phyloP scores from a whole-genome alignment of 1,139 yeast genomes.

The Zygotorulaspora mrakii region DNA sequence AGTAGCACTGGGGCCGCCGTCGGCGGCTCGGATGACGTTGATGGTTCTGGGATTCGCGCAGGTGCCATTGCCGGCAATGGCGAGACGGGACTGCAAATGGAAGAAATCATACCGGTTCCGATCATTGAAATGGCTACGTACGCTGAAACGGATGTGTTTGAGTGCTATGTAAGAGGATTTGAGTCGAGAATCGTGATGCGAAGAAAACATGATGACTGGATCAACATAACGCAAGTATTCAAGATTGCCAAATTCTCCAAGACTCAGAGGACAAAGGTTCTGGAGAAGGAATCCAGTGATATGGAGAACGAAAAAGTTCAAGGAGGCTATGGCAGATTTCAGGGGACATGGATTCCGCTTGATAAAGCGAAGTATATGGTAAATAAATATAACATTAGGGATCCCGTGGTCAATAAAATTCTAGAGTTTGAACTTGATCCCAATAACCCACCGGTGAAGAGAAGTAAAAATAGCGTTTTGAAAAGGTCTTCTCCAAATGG shows the following conservation, averaged over 20 bases:
- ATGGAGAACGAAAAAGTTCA: slow-evolving; percentile 89
- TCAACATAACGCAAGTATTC: slow-evolving; percentile 87
- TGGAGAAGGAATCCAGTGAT: slow-evolving; percentile 83
- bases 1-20: too few species aligned
- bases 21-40: too few species aligned
- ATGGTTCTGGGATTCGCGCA: too few species aligned
- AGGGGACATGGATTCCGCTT: slow-evolving; percentile 89
- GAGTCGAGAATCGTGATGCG: slow-evolving; percentile 53
- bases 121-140: slow-evolving; percentile 36
- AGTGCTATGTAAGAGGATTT: slow-evolving; percentile 43
- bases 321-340: slow-evolving; percentile 93
- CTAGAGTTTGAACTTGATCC: slow-evolving; percentile 48
- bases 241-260: slow-evolving; percentile 86
- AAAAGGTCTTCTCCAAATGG: slow-evolving; percentile 34
- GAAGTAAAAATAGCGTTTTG: slow-evolving; percentile 40
- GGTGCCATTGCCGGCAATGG: slow-evolving; percentile 6
- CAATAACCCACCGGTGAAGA: slow-evolving; percentile 48
- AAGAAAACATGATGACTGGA: slow-evolving; percentile 71
- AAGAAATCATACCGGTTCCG: slow-evolving; percentile 19
- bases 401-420: slow-evolving; percentile 52
- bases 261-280: slow-evolving; percentile 75
- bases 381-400: slow-evolving; percentile 49
- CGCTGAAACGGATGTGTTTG: slow-evolving; percentile 51
- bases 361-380: slow-evolving; percentile 53
- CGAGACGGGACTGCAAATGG: slow-evolving; percentile 1